These are phyloP conservation scores for Ajuga chamaepitys DNA, from an alignment of 257 asterid genomes.

Conservation along the genomic window DNA sequence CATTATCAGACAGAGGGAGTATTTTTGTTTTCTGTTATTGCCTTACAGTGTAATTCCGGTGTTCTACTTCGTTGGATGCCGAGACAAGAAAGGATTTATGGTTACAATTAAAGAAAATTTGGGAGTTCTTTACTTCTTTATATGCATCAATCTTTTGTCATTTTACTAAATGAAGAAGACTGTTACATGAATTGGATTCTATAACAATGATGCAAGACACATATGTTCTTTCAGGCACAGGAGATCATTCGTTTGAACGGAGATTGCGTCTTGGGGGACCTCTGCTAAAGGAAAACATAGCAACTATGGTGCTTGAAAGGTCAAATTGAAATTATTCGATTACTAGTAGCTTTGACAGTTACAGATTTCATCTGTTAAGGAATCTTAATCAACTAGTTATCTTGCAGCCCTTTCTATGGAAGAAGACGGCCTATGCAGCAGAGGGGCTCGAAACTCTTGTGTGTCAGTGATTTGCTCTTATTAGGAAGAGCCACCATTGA, in stretches of 20 bases:
- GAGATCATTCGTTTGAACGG: slow-evolving; percentile 89
- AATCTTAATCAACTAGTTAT: slow-evolving; percentile 12
- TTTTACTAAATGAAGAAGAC: not conserved
- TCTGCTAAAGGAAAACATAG: slow-evolving; percentile 79
- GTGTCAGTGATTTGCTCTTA: slow-evolving; percentile 87
- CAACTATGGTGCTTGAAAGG: slow-evolving; percentile 99
- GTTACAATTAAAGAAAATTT: not conserved
- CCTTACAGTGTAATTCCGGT: not conserved
- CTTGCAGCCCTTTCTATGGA: slow-evolving; percentile 91
- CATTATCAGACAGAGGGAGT: no score
- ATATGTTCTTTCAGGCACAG: slow-evolving; percentile 55
- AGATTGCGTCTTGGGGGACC: slow-evolving; percentile 97
- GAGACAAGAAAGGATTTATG: not conserved
- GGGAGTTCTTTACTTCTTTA: no score
- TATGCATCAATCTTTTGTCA: not conserved
- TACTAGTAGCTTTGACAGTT: not conserved
- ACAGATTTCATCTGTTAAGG: slow-evolving; percentile 1
- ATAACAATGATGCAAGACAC: not conserved
- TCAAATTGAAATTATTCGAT: slow-evolving; percentile 13
- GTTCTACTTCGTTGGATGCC: not conserved
- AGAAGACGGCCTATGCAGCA: slow-evolving; percentile 86
- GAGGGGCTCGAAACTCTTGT: slow-evolving; percentile 84
- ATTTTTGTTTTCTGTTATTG: not conserved
- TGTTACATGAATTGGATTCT: not conserved
- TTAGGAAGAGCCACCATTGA: slow-evolving; percentile 94